A percentile compares a stretch with the other conserved stretches of the same genome.
These are phyloP conservation scores for Penicillium ucsense DNA, from an alignment of 495 filamentous ascomycete species.

Conservation along the genomic window DNA sequence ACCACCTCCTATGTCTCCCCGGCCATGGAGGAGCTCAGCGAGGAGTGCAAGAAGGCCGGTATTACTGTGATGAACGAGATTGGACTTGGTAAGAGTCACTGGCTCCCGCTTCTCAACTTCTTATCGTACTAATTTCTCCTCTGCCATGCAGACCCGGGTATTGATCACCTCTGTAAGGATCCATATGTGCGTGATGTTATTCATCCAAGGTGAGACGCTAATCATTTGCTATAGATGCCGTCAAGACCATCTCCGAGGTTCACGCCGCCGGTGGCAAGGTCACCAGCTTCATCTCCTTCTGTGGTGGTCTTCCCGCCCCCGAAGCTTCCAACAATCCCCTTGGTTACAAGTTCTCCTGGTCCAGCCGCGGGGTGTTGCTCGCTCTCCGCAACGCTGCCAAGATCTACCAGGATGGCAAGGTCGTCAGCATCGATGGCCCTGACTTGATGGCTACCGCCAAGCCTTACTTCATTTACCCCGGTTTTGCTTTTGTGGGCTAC, in stretches of 20 bases:
- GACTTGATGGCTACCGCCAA: conserved; percentile 82
- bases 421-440: conserved; percentile 46
- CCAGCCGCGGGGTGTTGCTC: conserved; percentile 74
- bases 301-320: conserved; percentile 76
- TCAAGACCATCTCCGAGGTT: conserved; percentile 75
- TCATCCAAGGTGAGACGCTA: no score
- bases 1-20: conserved; percentile 93
- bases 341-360: conserved; percentile 94
- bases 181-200: no score
- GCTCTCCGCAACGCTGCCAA: conserved; percentile 78
- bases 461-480: conserved; percentile 84
- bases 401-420: conserved; percentile 70
- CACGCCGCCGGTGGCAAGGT: conserved; percentile 83
- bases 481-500: conserved; percentile 86
- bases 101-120: no score
- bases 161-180: conserved; percentile 18
- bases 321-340: conserved; percentile 84
- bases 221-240: conserved; percentile 56
- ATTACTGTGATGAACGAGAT: conserved; percentile 99
- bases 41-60: conserved; percentile 75
- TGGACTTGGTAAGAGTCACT: conserved; percentile 44
- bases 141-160: conserved; percentile 7
- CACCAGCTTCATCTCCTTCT: conserved; percentile 73
- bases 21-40: conserved; percentile 83
- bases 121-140: no score